Evolutionary conservation across 192 early-diverging fungal species (phyloP).

Genomic region (Chytriomyces sp.): DNA sequence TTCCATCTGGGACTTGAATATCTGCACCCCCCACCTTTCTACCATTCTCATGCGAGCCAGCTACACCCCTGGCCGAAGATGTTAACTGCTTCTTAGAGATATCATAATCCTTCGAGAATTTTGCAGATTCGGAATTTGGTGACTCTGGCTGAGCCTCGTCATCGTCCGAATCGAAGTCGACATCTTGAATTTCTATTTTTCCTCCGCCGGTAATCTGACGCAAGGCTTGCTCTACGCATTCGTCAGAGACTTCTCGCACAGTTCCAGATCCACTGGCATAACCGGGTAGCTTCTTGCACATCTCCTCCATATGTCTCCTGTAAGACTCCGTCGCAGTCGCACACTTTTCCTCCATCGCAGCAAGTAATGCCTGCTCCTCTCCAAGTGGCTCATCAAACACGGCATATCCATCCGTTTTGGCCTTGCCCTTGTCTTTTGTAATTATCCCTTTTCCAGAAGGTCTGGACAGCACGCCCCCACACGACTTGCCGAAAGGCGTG

Average conservation of each 20-base stretch:
- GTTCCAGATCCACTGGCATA: background rate
- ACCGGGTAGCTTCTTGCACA: background rate
- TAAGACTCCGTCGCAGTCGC: background rate
- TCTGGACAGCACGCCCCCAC: background rate
- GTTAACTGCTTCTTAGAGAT: too few relatives aligned
- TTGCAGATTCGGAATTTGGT: background rate
- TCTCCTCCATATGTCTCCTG: background rate
- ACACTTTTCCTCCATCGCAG: background rate
- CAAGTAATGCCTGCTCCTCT: background rate
- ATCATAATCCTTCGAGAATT: too few relatives aligned
- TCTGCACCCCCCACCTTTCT: background rate
- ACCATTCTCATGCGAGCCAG: background rate
- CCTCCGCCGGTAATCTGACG: background rate
- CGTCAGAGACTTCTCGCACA: background rate
- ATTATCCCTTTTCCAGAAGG: background rate
- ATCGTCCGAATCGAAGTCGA: slow-evolving; percentile 25
- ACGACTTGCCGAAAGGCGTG: slow-evolving; percentile 3
- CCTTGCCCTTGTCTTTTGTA: background rate
- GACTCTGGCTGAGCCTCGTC: background rate
- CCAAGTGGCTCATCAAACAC: background rate
- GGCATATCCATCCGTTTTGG: background rate
- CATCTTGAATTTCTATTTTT: slow-evolving; percentile 23
- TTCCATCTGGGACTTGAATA: background rate
- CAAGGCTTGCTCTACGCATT: background rate
- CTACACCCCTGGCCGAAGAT: too few relatives aligned